A percentile compares a stretch with the other conserved stretches of the same genome.
Evolutionary conservation across 1,284 basidiomycete genomes (phyloP).

Genomic region (Pascua sp.): DNA sequence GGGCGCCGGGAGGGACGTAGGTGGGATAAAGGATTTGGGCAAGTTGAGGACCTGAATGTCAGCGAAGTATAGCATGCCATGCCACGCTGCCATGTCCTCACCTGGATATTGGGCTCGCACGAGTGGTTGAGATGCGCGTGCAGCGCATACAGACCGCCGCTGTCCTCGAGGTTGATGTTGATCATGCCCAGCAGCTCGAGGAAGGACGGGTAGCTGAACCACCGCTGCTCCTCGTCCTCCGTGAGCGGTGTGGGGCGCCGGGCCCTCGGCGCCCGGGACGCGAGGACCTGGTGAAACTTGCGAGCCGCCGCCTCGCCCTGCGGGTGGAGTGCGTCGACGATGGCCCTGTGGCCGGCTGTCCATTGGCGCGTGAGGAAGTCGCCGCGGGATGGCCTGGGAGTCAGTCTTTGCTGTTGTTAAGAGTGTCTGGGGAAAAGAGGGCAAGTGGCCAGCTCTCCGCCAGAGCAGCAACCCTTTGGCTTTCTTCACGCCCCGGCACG

Average conservation of each 20-base stretch:
- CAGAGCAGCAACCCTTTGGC: no score
- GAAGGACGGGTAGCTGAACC: constrained; percentile 73
- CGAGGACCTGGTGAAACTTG: constrained; percentile 34
- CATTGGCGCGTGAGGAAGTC: constrained; percentile 56
- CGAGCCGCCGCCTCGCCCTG: background rate
- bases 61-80: background rate
- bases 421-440: no score
- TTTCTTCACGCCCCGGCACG: no score
- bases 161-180: constrained; percentile 79
- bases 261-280: no score
- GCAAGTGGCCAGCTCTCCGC: no score
- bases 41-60: constrained; percentile 38
- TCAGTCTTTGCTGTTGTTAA: no score
- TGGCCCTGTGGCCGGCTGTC: constrained; percentile 60
- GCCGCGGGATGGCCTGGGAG: constrained; percentile 3
- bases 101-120: constrained; percentile 72
- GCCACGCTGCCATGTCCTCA: constrained; percentile 34
- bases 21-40: constrained; percentile 44
- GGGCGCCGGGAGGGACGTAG: constrained; percentile 63
- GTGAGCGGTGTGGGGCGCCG: constrained; percentile 48
- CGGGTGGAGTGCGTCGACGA: constrained; percentile 47
- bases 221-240: constrained; percentile 55
- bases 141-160: constrained; percentile 78
- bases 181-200: constrained; percentile 71
- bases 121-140: constrained; percentile 85